phyloP scores from a whole-genome alignment of 495 filamentous ascomycete genomes.

The Penicillium argentinense region DNA sequence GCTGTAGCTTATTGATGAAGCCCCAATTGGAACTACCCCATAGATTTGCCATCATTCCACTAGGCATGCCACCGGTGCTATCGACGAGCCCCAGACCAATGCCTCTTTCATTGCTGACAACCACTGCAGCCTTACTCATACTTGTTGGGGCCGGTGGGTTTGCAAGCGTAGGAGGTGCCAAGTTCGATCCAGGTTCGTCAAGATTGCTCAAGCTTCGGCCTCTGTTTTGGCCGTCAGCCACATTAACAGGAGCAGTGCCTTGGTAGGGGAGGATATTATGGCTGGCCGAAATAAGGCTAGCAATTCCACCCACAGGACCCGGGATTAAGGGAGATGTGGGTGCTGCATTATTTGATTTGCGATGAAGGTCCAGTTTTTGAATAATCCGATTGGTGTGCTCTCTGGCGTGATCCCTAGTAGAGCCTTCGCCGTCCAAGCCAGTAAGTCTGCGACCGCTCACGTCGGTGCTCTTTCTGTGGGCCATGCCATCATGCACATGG shows the following conservation, averaged over 20 bases:
- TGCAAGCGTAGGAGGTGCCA: conserved; percentile 81
- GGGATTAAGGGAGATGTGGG: conserved; percentile 35
- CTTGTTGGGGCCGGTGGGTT: conserved; percentile 84
- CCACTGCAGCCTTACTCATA: conserved; percentile 82
- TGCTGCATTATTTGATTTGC: conserved; percentile 63
- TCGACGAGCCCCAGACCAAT: conserved; percentile 59
- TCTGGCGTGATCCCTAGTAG: conserved; percentile 59
- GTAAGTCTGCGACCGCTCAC: conserved; percentile 52
- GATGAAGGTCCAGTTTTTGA: conserved; percentile 87
- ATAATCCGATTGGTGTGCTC: conserved; percentile 87
- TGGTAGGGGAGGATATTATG: conserved; percentile 70
- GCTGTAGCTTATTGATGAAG: conserved; percentile 65
- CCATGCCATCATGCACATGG: conserved; percentile 53
- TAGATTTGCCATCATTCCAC: conserved; percentile 84
- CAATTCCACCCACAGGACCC: conserved; percentile 67
- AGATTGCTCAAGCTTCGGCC: conserved; percentile 32
- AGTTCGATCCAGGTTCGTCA: conserved; percentile 56
- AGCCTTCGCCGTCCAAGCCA: conserved; percentile 52
- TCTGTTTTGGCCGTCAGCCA: conserved; percentile 32
- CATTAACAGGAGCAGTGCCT: conserved; percentile 34
- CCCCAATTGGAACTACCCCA: conserved; percentile 90
- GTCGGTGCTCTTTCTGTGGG: conserved; percentile 71
- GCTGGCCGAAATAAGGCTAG: conserved; percentile 82
- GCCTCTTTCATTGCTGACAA: conserved; percentile 73
- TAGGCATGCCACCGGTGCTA: conserved; percentile 68